Base-by-base conservation (phyloP, 495 filamentous ascomycete species). In the Parathielavia appendiculata region DNA sequence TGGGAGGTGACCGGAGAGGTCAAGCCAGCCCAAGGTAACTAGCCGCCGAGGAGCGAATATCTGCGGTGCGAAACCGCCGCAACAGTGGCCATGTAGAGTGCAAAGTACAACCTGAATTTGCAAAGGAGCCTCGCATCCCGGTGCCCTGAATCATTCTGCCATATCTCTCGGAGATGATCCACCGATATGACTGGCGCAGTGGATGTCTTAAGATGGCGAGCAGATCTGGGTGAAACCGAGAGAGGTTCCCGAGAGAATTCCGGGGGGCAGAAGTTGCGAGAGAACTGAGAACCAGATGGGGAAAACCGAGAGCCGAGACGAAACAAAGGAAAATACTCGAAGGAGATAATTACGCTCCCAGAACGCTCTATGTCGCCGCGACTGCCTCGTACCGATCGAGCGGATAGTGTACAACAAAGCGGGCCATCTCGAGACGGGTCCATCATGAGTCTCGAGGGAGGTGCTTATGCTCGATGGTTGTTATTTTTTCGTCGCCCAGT, bases 371-470 rank as follows among this genome's bases (percentile, higher is more conserved):
- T 65, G 63, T 55, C 53, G 57, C 48, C 38, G 57, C 61, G 43
- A 61, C 58, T 46, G 35, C 50, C 53, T 32, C 50, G 34, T 47
- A 59, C 52, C 62, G 51, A 66, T 65, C 68, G 68, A 68, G 68
- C 61, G 63, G 58, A 62, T 71, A 71, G 63, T 71, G 69, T 71
- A 71, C 67, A 71, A 71, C 69, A 66, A 68, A 71, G 69, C 63
- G 57, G 54, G 44, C 52, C 61, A 48, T 51, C 44, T 40, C 59
- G 44, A 61, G 51, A 40, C 23, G 36, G 52, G 32, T 32, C 44
- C 57, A 40, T 59, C 56, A 44, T 56, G 19, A 60, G 54, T 57
- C 30, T 57, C 49, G 58, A 51, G 45, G n/a, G 44, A 22, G 48
- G 39, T 39, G 57, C 63, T 66, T 62, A 63, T 53, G 61, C 63